These are phyloP conservation scores for Thalassiosira hispida DNA, from an alignment of 352 stramenopile genomes.

Conservation along the genomic window DNA sequence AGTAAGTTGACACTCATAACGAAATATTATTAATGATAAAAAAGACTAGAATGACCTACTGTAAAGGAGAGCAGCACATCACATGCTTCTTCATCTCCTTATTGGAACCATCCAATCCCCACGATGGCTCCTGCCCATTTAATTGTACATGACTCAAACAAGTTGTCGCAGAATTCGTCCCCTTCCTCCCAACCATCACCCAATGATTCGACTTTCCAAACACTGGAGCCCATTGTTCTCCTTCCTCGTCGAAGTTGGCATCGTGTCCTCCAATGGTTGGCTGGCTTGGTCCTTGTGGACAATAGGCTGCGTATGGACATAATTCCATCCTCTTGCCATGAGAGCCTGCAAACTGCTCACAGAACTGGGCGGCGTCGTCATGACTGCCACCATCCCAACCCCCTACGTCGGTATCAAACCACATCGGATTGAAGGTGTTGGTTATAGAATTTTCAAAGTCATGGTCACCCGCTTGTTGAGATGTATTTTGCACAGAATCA, in stretches of 20 bases:
- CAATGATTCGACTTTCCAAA: conserved; percentile 46
- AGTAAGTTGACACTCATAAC: no score
- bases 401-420: conserved; percentile 11
- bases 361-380: conserved; percentile 32
- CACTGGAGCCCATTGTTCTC: conserved; percentile 37
- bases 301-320: conserved; percentile 38
- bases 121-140: conserved; percentile 33
- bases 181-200: conserved; percentile 31
- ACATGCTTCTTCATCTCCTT: conserved; percentile 40
- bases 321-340: conserved; percentile 32
- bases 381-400: conserved; percentile 29
- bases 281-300: conserved; percentile 33
- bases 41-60: conserved; percentile 1
- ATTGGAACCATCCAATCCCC: conserved; percentile 47
- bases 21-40: conserved; percentile 1
- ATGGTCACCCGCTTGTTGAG: background rate
- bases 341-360: conserved; percentile 29
- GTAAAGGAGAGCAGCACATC: conserved; percentile 39
- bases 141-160: conserved; percentile 37
- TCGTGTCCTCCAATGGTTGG: conserved; percentile 30
- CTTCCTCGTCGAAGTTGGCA: conserved; percentile 24
- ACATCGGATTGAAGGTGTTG: conserved; percentile 20
- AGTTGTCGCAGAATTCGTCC: conserved; percentile 21
- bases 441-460: conserved; percentile 13
- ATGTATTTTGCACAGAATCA: background rate